Percentiles rank a stretch among this genome's conserved stretches.
These are phyloP conservation scores for Stephania japonica DNA, from an alignment of 164 flowering plant genomes.

Conservation along the genomic window DNA sequence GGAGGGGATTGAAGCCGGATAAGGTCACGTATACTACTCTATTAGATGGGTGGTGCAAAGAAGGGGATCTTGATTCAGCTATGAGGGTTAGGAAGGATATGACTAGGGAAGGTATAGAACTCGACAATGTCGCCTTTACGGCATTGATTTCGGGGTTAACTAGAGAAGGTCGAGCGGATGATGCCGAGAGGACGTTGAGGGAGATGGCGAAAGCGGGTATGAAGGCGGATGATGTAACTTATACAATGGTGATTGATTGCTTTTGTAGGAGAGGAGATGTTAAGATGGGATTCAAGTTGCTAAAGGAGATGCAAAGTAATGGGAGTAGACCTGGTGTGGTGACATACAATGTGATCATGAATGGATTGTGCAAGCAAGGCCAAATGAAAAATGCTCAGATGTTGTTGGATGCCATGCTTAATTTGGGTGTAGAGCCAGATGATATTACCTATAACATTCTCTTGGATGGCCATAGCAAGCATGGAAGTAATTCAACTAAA, in stretches of 20 bases:
- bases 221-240: slow-evolving; percentile 58
- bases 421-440: slow-evolving; percentile 64
- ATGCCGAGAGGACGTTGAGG: slow-evolving; percentile 54
- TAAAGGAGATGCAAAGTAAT: slow-evolving; percentile 56
- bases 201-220: slow-evolving; percentile 55
- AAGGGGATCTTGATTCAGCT: slow-evolving; percentile 60
- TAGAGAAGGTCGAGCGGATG: slow-evolving; percentile 38
- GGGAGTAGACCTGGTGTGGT: slow-evolving; percentile 48
- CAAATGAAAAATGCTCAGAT: slow-evolving; percentile 67
- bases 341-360: slow-evolving; percentile 68
- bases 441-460: slow-evolving; percentile 75
- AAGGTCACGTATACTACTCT: slow-evolving; percentile 73
- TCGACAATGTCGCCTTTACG: slow-evolving; percentile 64
- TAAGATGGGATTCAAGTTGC: slow-evolving; percentile 52
- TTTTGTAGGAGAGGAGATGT: slow-evolving; percentile 66
- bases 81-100: slow-evolving; percentile 41
- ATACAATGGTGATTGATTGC: slow-evolving; percentile 67
- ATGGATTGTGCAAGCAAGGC: slow-evolving; percentile 68
- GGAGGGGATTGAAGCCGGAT: slow-evolving; percentile 51
- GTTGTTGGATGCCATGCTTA: slow-evolving; percentile 68
- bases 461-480: slow-evolving; percentile 67
- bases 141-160: slow-evolving; percentile 67
- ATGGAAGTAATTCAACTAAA: slow-evolving; percentile 34
- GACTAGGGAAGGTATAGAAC: slow-evolving; percentile 45
- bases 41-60: slow-evolving; percentile 68